These are phyloP conservation scores for Astrephomene gubernaculifera DNA, from an alignment of 139 green algal species.

Conservation along the genomic window DNA sequence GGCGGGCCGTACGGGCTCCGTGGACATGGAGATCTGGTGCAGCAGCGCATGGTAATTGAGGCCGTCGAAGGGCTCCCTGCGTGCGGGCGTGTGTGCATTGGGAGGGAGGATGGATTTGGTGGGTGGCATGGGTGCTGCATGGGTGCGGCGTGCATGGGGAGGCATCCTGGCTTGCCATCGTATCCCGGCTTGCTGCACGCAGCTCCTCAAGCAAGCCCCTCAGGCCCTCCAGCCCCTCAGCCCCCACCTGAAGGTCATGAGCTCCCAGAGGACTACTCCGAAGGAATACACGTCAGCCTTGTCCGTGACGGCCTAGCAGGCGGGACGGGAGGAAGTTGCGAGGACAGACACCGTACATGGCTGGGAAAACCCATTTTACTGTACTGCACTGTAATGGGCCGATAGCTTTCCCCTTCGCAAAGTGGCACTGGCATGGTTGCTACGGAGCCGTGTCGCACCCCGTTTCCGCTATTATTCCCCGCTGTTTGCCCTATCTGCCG, in stretches of 20 bases:
- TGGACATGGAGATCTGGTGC: conserved; percentile 73
- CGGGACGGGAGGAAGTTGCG: neutral
- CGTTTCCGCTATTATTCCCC: too few species aligned
- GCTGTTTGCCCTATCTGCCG: too few species aligned
- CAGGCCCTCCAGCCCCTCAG: neutral
- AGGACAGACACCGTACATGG: neutral
- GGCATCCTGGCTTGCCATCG: neutral
- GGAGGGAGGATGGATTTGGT: too few species aligned
- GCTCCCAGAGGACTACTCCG: conserved; percentile 85
- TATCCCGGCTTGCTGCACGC: too few species aligned
- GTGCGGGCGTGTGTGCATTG: too few species aligned
- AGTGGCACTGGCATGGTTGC: neutral
- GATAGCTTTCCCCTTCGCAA: neutral
- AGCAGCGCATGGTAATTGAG: conserved; percentile 88
- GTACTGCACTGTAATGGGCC: neutral
- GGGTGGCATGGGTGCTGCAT: too few species aligned
- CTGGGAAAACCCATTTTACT: neutral
- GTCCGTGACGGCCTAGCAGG: conserved; percentile 38
- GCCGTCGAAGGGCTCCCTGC: conserved; percentile 74
- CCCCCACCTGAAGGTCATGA: conserved; percentile 70
- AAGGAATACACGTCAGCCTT: conserved; percentile 78
- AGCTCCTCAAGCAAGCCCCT: too few species aligned
- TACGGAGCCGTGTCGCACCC: neutral
- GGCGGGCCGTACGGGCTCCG: conserved; percentile 62
- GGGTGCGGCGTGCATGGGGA: neutral